A percentile compares a stretch with the other conserved stretches of the same genome.
These are phyloP conservation scores for Dentipellis fragilis DNA, from an alignment of 768 basidiomycete species.

Conservation along the genomic window DNA sequence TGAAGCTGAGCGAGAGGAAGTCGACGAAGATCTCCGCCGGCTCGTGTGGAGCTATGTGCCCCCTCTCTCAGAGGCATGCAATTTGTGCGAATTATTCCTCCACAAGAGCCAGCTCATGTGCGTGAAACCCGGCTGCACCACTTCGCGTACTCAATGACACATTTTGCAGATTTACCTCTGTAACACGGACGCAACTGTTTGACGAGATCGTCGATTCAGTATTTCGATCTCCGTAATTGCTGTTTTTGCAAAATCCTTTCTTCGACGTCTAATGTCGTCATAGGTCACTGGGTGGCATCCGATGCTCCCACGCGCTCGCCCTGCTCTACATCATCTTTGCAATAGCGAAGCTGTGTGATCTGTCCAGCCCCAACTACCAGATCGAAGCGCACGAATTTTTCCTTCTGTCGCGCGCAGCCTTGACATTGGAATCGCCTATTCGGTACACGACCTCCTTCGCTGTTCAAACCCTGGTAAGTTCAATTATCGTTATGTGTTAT, in stretches of 20 bases:
- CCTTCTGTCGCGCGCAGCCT: slow-evolving; percentile 42
- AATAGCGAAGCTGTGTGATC: slow-evolving; percentile 53
- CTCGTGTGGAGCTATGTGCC: slow-evolving; percentile 44
- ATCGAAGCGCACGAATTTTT: slow-evolving; percentile 54
- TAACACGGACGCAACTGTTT: slow-evolving; percentile 44
- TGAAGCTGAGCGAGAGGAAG: slow-evolving; percentile 8
- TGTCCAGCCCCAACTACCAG: slow-evolving; percentile 33
- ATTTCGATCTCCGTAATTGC: slow-evolving; percentile 39
- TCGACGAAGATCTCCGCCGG: slow-evolving; percentile 21
- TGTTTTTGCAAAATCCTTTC: not conserved
- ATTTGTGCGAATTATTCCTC: slow-evolving; percentile 55
- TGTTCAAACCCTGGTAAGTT: slow-evolving; percentile 45
- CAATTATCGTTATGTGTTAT: not conserved
- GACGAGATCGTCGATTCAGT: slow-evolving; percentile 45
- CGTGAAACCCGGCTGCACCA: not conserved
- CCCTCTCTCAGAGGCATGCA: slow-evolving; percentile 45
- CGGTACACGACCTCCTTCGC: slow-evolving; percentile 42
- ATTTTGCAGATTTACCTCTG: slow-evolving; percentile 36
- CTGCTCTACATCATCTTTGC: slow-evolving; percentile 61
- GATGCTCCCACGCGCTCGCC: slow-evolving; percentile 43
- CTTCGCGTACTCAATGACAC: not conserved
- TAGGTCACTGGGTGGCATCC: slow-evolving; percentile 28
- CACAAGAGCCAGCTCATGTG: slow-evolving; percentile 47
- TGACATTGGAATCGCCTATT: slow-evolving; percentile 37
- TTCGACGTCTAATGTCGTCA: not conserved